phyloP scores from a whole-genome alignment of 139 green algal species.

The Chlamydomonas schloesseri region DNA sequence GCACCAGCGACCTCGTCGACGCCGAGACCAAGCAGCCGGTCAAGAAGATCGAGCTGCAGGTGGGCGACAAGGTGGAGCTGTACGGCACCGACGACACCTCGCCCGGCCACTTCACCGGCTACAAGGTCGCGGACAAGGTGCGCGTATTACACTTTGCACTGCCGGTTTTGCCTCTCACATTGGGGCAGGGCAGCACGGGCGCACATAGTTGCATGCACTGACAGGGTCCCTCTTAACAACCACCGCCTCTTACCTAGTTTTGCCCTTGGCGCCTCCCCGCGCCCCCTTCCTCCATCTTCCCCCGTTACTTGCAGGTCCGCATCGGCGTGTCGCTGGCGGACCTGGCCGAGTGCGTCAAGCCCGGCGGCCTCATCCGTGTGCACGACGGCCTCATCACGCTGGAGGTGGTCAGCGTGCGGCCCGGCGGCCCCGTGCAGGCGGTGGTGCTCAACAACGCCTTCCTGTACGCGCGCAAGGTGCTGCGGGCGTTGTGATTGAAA shows the following conservation, averaged over 20 bases:
- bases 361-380: constrained; percentile 37
- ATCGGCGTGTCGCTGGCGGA: constrained; percentile 46
- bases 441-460: constrained; percentile 45
- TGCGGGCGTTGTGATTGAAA: background rate
- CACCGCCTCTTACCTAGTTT: too few relatives aligned
- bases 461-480: constrained; percentile 52
- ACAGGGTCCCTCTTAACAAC: background rate
- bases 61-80: constrained; percentile 53
- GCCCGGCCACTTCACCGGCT: constrained; percentile 32
- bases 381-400: constrained; percentile 67
- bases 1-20: constrained; percentile 68
- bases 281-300: too few relatives aligned
- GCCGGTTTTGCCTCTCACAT: too few relatives aligned
- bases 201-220: background rate
- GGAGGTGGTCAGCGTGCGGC: constrained; percentile 47
- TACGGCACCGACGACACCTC: constrained; percentile 54
- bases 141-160: too few relatives aligned
- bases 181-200: too few relatives aligned
- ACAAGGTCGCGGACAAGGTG: constrained; percentile 37
- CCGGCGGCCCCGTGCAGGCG: constrained; percentile 20
- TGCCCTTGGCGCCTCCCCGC: background rate
- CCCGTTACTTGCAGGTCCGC: constrained; percentile 11
- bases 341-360: constrained; percentile 36
- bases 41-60: constrained; percentile 40
- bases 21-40: constrained; percentile 29